Conservation (phyloP, 495 filamentous ascomycete species). For the Penicillium tannophilum region DNA sequence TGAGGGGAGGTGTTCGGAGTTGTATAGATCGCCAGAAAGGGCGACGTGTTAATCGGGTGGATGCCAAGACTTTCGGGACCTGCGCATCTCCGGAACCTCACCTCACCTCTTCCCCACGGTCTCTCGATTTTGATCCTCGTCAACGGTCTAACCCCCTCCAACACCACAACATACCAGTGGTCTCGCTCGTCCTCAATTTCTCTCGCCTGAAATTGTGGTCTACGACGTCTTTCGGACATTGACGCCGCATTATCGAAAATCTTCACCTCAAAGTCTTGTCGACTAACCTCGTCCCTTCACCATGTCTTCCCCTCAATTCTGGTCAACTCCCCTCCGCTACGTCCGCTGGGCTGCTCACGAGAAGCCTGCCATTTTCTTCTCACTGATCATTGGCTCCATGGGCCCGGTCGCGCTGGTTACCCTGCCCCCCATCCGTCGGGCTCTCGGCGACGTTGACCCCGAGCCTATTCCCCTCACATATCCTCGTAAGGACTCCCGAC, state of each 20-base stretch:
- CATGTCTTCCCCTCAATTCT: constrained; percentile 81
- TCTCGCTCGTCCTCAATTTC: constrained; percentile 1
- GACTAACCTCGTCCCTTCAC: constrained; percentile 25
- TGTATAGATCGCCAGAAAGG: constrained; percentile 36
- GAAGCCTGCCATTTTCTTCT: constrained; percentile 87
- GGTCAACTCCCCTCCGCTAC: constrained; percentile 77
- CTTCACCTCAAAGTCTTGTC: constrained; percentile 20
- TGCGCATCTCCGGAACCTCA: constrained; percentile 40
- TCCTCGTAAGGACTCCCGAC: constrained; percentile 65
- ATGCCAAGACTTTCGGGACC: constrained; percentile 46
- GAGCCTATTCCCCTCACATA: constrained; percentile 82
- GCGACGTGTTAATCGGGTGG: constrained; percentile 53
- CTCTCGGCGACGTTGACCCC: constrained; percentile 69
- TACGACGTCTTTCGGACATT: constrained; percentile 2
- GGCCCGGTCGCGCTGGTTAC: constrained; percentile 70
- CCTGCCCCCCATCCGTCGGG: constrained; percentile 68
- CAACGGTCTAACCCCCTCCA: constrained; percentile 8
- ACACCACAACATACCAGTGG: constrained; percentile 13
- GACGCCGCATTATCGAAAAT: constrained; percentile 14
- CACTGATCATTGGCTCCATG: constrained; percentile 66
- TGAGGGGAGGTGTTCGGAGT: constrained; percentile 14
- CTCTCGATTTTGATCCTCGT: constrained; percentile 23
- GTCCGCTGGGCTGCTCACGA: constrained; percentile 82
- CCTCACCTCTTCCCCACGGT: constrained; percentile 33
- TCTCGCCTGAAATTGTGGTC: constrained; percentile 8